Conservation (phyloP, 371 early-diverging fungal species). For the Thermomucor indicae-seudaticae region DNA sequence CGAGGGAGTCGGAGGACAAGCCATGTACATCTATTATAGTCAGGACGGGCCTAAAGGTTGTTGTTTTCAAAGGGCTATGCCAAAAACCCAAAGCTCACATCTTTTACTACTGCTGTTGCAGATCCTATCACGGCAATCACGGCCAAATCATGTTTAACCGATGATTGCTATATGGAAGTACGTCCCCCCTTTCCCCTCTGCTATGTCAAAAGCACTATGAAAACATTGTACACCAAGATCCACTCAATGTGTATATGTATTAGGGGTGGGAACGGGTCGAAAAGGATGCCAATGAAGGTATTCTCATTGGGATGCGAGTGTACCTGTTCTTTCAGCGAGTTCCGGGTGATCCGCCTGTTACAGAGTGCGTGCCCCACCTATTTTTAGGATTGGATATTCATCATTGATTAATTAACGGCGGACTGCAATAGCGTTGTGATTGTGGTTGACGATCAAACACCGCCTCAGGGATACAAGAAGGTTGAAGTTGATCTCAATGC, state of each 20-base stretch:
- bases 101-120: slow-evolving; percentile 3
- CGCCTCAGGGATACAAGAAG: slow-evolving; percentile 33
- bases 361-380: slow-evolving; percentile 21
- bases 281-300: slow-evolving; percentile 32
- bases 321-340: slow-evolving; percentile 35
- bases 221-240: no score
- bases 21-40: slow-evolving; percentile 27
- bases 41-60: slow-evolving; percentile 25
- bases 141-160: slow-evolving; percentile 44
- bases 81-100: not conserved
- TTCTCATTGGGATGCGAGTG: slow-evolving; percentile 43
- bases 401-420: not conserved
- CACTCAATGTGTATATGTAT: not conserved
- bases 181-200: slow-evolving; percentile 14
- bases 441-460: slow-evolving; percentile 29
- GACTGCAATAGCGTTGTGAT: slow-evolving; percentile 17
- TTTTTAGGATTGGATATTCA: not conserved
- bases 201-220: no score
- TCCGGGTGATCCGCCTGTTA: slow-evolving; percentile 16
- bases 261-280: slow-evolving; percentile 30
- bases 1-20: slow-evolving; percentile 21
- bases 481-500: slow-evolving; percentile 32
- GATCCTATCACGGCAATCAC: slow-evolving; percentile 52
- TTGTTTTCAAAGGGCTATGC: not conserved
- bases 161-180: slow-evolving; percentile 46